phyloP scores from a whole-genome alignment of 179 eudicot species.

The Actinidia arguta region DNA sequence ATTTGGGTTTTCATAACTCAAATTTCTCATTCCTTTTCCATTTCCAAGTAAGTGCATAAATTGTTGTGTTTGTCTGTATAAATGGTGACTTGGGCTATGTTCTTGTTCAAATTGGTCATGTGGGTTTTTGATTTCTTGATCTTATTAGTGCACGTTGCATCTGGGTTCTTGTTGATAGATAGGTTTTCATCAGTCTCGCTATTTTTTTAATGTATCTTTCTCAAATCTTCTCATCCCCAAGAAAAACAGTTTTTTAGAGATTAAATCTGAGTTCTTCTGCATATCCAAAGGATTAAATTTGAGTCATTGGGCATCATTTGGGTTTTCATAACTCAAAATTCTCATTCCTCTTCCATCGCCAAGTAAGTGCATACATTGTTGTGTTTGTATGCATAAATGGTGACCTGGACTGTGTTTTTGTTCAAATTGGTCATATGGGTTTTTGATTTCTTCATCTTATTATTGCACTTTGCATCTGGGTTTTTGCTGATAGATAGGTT shows the following conservation, averaged over 20 bases:
- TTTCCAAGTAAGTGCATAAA: not conserved
- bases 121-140: conserved; percentile 7
- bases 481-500: not conserved
- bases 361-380: not conserved
- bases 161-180: not conserved
- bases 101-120: not conserved
- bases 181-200: not conserved
- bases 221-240: not conserved
- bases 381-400: not conserved
- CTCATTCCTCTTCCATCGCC: not conserved
- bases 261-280: conserved; percentile 26
- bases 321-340: conserved; percentile 13
- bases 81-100: not conserved
- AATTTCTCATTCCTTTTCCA: conserved; percentile 10
- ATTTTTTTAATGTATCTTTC: not conserved
- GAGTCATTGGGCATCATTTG: conserved; percentile 7
- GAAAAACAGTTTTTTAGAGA: conserved; percentile 16
- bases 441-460: not conserved
- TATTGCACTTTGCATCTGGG: not conserved
- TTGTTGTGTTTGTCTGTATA: not conserved
- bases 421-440: not conserved
- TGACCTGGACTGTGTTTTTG: no score
- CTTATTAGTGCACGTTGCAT: not conserved
- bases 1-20: conserved; percentile 11
- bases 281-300: not conserved